phyloP scores from a whole-genome alignment of 306 rosid genomes.

The Elaeagnus macrophylla region DNA sequence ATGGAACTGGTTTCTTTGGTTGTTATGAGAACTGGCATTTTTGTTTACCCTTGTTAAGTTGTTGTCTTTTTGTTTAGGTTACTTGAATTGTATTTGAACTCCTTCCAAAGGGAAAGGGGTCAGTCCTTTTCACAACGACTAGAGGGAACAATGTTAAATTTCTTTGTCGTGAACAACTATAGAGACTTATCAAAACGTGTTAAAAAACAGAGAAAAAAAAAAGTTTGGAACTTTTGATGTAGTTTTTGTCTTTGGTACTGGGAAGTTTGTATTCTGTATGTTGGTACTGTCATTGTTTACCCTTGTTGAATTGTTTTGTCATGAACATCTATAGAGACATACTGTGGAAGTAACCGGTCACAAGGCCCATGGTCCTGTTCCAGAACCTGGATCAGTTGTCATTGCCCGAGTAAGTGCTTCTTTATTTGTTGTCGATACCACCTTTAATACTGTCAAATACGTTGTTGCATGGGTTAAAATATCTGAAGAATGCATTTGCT shows the following conservation, averaged over 20 bases:
- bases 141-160: too few relatives aligned
- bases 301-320: not conserved
- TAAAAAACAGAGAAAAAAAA: too few relatives aligned
- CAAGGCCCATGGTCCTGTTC: conserved; percentile 82
- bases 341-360: conserved; percentile 78
- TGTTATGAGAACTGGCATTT: too few relatives aligned
- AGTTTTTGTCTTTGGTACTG: not conserved
- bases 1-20: too few relatives aligned
- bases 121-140: too few relatives aligned
- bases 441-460: not conserved
- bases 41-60: too few relatives aligned
- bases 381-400: conserved; percentile 70
- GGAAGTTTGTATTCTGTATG: not conserved
- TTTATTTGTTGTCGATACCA: not conserved
- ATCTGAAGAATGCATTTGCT: too few relatives aligned
- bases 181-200: too few relatives aligned
- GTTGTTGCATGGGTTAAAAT: not conserved
- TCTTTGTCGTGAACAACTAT: too few relatives aligned
- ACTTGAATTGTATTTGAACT: too few relatives aligned
- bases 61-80: too few relatives aligned
- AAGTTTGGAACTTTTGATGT: not conserved
- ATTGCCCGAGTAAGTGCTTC: conserved; percentile 56
- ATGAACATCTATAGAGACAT: conserved; percentile 42
- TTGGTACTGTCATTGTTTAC: not conserved
- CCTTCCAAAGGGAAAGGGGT: too few relatives aligned